Evolutionary conservation across 2,329 filamentous ascomycete genomes (phyloP), one percentile per base, ranked within the genome.

Genomic region (Stagonosporopsis cucurbitacearum): DNA sequence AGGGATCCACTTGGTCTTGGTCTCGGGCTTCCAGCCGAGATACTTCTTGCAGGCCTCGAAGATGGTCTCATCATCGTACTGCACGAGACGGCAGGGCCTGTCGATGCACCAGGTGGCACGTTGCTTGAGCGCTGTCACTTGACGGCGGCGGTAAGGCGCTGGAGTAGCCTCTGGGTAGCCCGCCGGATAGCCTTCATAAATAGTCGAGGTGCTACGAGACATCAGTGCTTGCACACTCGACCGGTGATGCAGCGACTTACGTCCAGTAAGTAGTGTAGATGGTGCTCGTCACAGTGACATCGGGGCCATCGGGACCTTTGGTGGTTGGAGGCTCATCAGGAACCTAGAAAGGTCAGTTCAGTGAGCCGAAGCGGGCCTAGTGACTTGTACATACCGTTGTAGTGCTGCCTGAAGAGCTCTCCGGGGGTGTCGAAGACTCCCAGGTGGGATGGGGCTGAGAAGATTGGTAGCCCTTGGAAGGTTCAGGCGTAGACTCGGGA

Each of bases 41-140:
- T 64, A 63, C 47, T 58, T 56, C 30, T 37, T 30, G 47, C 59
- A 64, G 6, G 57, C 59, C 13, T 54, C 53, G 19, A 46, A 15
- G 9, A 64, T 60, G 22, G 51, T 50, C 6, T 49, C 36, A 11
- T 54, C 28, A 15, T 47, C 26, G 26, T 60, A 64, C 25, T 47
- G 42, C 17, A 58, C 55, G 11, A 64, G 51, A 13, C 62, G 62
- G 41, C 62, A 64, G 5, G 62, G 62, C 30, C 48, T 50, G 23
- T 62, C 55, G 3, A 50, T 37, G n/a, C 62, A 63, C 55, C 50
- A 64, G 8, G 45, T 6, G 4, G 54, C 47, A 12, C 47, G 47
- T 8, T 42, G 40, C 6, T 25, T 37, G 25, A 46, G 15, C 1
- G 32, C 20, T 15, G 46, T 36, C 8, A 37, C 54, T 20, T 51